phyloP scores from a whole-genome alignment of 306 rosid species.

The Cyamopsis tetragonoloba region DNA sequence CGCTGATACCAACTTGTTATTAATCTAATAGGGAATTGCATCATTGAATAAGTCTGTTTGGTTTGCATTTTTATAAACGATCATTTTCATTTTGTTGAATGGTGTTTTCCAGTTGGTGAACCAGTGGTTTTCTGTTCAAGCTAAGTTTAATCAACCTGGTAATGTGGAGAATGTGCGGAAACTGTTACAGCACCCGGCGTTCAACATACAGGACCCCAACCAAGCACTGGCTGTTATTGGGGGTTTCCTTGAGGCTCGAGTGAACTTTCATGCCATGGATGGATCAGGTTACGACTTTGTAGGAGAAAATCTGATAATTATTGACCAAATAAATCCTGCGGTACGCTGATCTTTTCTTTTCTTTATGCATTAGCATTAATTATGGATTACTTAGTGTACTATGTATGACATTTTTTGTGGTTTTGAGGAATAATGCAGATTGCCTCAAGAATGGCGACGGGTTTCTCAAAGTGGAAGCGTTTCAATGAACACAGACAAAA shows the following conservation, averaged over 20 bases:
- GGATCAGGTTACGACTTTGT: constrained; percentile 89
- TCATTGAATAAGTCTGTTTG: too few relatives aligned
- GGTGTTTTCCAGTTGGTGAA: constrained; percentile 72
- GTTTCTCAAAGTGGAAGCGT: constrained; percentile 93
- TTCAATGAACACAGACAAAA: constrained; percentile 79
- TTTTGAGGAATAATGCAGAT: constrained; percentile 49
- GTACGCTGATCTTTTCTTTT: too few relatives aligned
- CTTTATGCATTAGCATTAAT: neutral
- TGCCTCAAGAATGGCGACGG: constrained; percentile 96
- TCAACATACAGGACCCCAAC: constrained; percentile 90
- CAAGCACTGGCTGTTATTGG: constrained; percentile 95
- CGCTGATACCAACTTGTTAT: too few relatives aligned
- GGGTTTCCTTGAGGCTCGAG: constrained; percentile 82
- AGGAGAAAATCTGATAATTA: constrained; percentile 75
- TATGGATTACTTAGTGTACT: neutral
- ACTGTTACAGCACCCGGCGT: constrained; percentile 77
- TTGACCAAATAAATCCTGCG: constrained; percentile 92
- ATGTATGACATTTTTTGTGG: neutral
- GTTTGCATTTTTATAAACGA: too few relatives aligned
- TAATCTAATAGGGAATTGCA: too few relatives aligned
- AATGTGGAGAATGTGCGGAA: constrained; percentile 77
- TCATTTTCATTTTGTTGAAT: too few relatives aligned
- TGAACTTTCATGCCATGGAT: constrained; percentile 92
- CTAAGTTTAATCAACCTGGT: constrained; percentile 73
- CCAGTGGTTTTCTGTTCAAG: constrained; percentile 98